Conservation (phyloP, 495 filamentous ascomycete genomes). For the Aspergillus ostianus region DNA sequence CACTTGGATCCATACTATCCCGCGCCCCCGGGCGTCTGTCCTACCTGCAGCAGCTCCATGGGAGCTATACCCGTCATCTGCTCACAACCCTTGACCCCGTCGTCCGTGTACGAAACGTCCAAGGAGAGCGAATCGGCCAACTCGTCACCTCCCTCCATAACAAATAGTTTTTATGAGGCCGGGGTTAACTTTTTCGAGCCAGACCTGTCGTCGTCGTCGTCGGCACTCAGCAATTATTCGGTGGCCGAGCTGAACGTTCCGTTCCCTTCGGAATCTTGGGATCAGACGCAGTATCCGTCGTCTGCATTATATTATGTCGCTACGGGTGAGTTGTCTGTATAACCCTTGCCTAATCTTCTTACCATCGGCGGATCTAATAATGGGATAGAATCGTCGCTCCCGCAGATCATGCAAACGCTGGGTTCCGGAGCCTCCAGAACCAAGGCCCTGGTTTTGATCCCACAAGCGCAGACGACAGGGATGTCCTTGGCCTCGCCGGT, state of each 20-base stretch:
- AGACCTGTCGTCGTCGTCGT: not conserved
- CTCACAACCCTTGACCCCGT: not conserved
- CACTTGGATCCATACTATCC: not conserved
- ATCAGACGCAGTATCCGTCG: not conserved
- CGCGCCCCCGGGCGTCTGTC: not conserved
- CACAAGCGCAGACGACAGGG: not conserved
- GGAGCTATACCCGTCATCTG: not conserved
- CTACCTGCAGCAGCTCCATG: not conserved
- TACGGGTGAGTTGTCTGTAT: constrained; percentile 1
- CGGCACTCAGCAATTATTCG: not conserved
- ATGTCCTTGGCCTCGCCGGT: not conserved
- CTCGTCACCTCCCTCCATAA: not conserved
- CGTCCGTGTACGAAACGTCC: not conserved
- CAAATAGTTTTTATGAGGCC: not conserved
- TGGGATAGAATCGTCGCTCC: constrained; percentile 5
- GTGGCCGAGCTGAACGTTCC: constrained; percentile 1
- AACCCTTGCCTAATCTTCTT: not conserved
- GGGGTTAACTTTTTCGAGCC: not conserved
- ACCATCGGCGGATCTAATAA: not conserved
- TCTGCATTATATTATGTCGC: constrained; percentile 3
- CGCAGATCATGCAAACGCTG: constrained; percentile 6
- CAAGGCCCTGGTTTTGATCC: constrained; percentile 5
- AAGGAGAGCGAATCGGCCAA: not conserved
- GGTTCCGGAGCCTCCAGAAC: not conserved
- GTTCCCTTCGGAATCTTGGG: constrained; percentile 3